A percentile compares a stretch with the other conserved stretches of the same genome.
phyloP scores from a whole-genome alignment of 495 filamentous ascomycete genomes.

The Glonium stellatum region DNA sequence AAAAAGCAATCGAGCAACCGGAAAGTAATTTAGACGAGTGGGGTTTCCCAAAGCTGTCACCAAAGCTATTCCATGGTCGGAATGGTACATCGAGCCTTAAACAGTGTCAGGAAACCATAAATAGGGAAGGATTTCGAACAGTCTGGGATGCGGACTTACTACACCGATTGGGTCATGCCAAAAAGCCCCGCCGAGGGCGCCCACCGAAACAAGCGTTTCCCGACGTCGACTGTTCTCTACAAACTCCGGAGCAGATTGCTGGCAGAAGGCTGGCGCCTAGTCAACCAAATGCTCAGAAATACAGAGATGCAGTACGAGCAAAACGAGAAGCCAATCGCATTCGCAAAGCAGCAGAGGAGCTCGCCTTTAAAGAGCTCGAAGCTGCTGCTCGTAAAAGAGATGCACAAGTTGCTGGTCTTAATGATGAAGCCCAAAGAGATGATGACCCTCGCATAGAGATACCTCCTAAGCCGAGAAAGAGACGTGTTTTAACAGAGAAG shows the following conservation, averaged over 20 bases:
- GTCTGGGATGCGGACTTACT: not conserved
- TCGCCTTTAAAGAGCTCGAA: not conserved
- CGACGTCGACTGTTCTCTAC: too few species aligned
- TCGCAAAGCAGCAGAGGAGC: not conserved
- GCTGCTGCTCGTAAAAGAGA: not conserved
- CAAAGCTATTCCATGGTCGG: not conserved
- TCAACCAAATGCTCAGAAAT: not conserved
- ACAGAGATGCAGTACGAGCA: not conserved
- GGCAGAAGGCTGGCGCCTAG: too few species aligned
- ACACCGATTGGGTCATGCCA: not conserved
- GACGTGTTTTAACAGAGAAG: not conserved
- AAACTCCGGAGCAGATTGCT: too few species aligned
- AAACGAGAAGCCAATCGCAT: not conserved
- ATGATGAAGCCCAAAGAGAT: too few species aligned
- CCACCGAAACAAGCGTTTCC: too few species aligned
- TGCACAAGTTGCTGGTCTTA: too few species aligned
- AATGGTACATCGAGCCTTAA: not conserved
- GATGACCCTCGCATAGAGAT: too few species aligned
- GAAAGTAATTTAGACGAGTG: constrained; percentile 10
- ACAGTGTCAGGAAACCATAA: not conserved
- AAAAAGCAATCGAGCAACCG: not conserved
- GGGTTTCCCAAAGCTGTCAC: constrained; percentile 10
- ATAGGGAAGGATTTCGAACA: not conserved
- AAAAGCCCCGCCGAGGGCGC: too few species aligned
- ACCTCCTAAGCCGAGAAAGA: not conserved